Conservation (phyloP, 208 protist genomes). For the Trypanosoma scelopori region DNA sequence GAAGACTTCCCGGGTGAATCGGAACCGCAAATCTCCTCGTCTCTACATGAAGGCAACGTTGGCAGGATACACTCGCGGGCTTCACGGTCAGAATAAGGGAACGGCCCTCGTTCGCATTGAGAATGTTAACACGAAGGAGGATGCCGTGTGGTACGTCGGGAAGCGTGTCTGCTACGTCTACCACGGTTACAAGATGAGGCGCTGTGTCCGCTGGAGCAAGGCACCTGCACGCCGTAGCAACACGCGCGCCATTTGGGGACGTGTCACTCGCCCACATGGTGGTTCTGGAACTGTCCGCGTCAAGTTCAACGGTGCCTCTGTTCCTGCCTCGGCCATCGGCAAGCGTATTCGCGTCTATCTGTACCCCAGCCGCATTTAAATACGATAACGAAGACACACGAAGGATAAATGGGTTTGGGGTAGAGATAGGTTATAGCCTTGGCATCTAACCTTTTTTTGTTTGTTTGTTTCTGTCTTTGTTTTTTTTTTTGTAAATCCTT, state of each 20-base stretch:
- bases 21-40: conserved; percentile 83
- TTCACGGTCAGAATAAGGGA: conserved; percentile 94
- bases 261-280: conserved; percentile 97
- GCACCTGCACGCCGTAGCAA: conserved; percentile 87
- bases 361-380: conserved; percentile 97
- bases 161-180: conserved; percentile 99
- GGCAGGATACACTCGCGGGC: conserved; percentile 87
- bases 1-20: conserved; percentile 84
- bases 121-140: conserved; percentile 95
- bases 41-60: conserved; percentile 93
- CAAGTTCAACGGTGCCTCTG: conserved; percentile 94
- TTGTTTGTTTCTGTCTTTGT: neutral
- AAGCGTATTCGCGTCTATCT: conserved; percentile 97
- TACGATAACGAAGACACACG: neutral
- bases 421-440: neutral
- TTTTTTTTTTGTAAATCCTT: neutral
- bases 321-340: conserved; percentile 96
- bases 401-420: neutral
- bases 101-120: conserved; percentile 96
- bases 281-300: conserved; percentile 96
- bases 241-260: conserved; percentile 97
- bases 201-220: conserved; percentile 89
- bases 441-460: conserved; percentile 1
- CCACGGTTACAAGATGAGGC: conserved; percentile 94
- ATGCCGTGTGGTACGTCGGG: conserved; percentile 98